Evolutionary conservation across 140 eudicot genomes (phyloP), one percentile per base, ranked within the genome.

Genomic region (Stevia rebaudiana): DNA sequence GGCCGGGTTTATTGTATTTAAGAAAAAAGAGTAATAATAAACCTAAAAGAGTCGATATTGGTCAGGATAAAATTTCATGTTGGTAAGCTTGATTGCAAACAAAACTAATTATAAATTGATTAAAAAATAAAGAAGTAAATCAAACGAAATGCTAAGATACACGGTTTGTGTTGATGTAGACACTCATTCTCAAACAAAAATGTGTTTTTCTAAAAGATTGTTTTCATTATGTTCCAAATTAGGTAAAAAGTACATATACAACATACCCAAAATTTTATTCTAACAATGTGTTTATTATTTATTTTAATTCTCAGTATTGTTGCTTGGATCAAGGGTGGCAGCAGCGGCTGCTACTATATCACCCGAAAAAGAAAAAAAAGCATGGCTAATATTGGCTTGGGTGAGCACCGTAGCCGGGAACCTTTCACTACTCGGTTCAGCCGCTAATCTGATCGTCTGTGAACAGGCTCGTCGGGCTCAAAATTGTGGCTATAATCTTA

Each of bases 401-500:
- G 96, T 79, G 12, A 91, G 98, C 82, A 91, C 98, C 0, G 96
- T 87, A n/a, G 98, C 95, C 0, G 98, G 98, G 8, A 91, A 91
- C 57, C 85, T 91, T 49, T 82, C 98, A 2, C 74, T 91, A 6
- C 47, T 91, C 33, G 98, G 98, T 44, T 91, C 98, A 43, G 98
- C 98, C 5, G 98, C 98, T 3, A 91, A 91, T 82, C 67, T 91
- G 78, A 91, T 91, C 36, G 98, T 91, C 16, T 90, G 97, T 13
- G 97, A 90, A 78, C 98, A 91, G 80, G 98, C 98, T 65, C 95
- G 96, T 4, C 85, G 86, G 5, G 83, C 96, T 40, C 85, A 76
- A 40, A 76, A 70, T 53, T 77, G 54, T n/a, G 86, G 95, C 12
- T 91, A 87, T 81, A 87, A 82, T 74, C 82, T 91, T 19, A 59